Percentiles rank a stretch among this genome's conserved stretches.
Evolutionary conservation across 257 asterid genomes (phyloP).

Genomic region (Salvia miltiorrhiza): DNA sequence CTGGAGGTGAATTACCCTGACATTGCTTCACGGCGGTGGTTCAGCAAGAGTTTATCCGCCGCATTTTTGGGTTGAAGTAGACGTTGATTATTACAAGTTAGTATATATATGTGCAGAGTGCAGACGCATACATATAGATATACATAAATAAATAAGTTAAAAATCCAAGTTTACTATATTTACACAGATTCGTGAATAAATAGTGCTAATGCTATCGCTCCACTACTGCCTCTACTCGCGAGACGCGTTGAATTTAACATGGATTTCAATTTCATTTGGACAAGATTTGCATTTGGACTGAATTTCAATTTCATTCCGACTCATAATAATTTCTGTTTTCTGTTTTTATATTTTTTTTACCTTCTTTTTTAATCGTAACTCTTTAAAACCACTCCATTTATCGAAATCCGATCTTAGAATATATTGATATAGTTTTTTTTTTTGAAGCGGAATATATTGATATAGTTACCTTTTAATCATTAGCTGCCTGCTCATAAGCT

Average conservation of each 20-base stretch:
- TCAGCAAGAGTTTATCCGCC: conserved; percentile 34
- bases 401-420: too few relatives aligned
- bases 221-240: conserved; percentile 20
- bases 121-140: too few relatives aligned
- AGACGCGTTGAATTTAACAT: conserved; percentile 55
- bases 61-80: conserved; percentile 27
- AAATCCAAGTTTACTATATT: conserved; percentile 11
- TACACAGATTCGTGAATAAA: conserved; percentile 46
- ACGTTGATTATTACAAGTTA: conserved; percentile 4
- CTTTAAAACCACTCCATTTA: too few relatives aligned
- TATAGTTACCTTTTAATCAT: not conserved
- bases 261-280: conserved; percentile 50
- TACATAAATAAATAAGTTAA: too few relatives aligned
- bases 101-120: too few relatives aligned
- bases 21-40: conserved; percentile 17
- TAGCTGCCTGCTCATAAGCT: not conserved
- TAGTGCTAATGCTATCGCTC: conserved; percentile 10
- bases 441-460: too few relatives aligned
- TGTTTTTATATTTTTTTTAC: not conserved
- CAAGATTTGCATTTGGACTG: conserved; percentile 36
- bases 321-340: not conserved
- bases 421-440: too few relatives aligned
- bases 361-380: not conserved
- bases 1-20: not conserved
- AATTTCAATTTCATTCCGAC: conserved; percentile 92